Conservation (phyloP, 163 green algal species). For the Prototheca cutis region DNA sequence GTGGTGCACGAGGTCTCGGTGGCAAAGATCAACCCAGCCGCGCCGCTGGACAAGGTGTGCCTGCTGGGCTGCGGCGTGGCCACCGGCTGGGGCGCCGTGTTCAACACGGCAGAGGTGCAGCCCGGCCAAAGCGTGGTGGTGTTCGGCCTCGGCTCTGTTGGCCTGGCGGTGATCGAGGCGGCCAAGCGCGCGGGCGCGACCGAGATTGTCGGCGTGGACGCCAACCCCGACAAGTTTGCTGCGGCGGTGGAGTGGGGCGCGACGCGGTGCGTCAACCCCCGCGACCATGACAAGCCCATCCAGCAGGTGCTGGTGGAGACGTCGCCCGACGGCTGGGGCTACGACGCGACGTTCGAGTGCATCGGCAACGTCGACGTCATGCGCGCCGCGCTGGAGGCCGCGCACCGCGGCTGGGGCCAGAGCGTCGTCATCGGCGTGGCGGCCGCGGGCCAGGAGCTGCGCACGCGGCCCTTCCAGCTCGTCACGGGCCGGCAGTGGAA, state of each 20-base stretch:
- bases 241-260: slow-evolving; percentile 76
- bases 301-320: slow-evolving; percentile 77
- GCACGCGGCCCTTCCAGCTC: slow-evolving; percentile 94
- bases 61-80: slow-evolving; percentile 86
- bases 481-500: slow-evolving; percentile 92
- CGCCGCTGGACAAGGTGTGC: slow-evolving; percentile 79
- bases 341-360: slow-evolving; percentile 93
- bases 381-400: slow-evolving; percentile 85
- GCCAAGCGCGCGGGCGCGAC: slow-evolving; percentile 56
- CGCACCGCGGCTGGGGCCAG: slow-evolving; percentile 85
- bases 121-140: slow-evolving; percentile 76
- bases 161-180: slow-evolving; percentile 80
- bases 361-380: slow-evolving; percentile 82
- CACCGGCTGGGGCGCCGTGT: slow-evolving; percentile 85
- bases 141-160: slow-evolving; percentile 93
- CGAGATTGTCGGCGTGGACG: slow-evolving; percentile 87
- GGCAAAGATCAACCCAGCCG: slow-evolving; percentile 74
- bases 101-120: slow-evolving; percentile 94
- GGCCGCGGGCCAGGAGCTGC: slow-evolving; percentile 85
- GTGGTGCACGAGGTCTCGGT: slow-evolving; percentile 92
- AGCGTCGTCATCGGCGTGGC: slow-evolving; percentile 92
- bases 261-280: slow-evolving; percentile 92
- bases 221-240: slow-evolving; percentile 79
- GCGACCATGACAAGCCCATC: slow-evolving; percentile 71
- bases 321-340: slow-evolving; percentile 73